Conservation (phyloP, 2,329 filamentous ascomycete genomes). For the Trichoderma oligosporum region DNA sequence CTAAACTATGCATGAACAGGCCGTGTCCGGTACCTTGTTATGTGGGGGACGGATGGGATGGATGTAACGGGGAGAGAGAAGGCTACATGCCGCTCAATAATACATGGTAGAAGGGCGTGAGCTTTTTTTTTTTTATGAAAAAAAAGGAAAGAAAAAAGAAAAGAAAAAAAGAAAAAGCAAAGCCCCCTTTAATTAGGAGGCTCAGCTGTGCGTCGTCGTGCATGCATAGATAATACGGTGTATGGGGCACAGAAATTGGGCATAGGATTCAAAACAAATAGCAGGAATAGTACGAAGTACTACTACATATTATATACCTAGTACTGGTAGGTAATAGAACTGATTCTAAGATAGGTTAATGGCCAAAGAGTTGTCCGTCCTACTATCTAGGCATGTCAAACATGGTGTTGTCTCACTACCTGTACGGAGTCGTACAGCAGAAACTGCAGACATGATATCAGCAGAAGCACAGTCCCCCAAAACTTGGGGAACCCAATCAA, state of each 20-base stretch:
- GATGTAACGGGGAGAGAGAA: background rate
- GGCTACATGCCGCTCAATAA: background rate
- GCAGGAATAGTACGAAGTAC: too few relatives aligned
- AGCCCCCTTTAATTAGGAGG: background rate
- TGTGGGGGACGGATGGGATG: background rate
- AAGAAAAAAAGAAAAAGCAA: too few relatives aligned
- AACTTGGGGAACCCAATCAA: background rate
- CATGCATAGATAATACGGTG: too few relatives aligned
- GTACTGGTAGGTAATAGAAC: too few relatives aligned
- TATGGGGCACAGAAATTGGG: too few relatives aligned
- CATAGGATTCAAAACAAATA: background rate
- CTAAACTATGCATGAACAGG: background rate
- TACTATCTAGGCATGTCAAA: background rate
- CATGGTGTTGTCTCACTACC: slow-evolving; percentile 3
- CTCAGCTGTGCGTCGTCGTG: background rate
- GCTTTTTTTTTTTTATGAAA: too few relatives aligned
- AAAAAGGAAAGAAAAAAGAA: background rate
- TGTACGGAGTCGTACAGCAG: slow-evolving; percentile 10
- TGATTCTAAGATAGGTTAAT: too few relatives aligned
- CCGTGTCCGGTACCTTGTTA: background rate
- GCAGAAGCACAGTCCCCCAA: slow-evolving; percentile 5
- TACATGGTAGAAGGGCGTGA: background rate
- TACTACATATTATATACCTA: too few relatives aligned
- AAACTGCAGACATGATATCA: too few relatives aligned
- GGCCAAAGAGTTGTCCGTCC: background rate